A percentile compares a stretch with the other conserved stretches of the same genome.
These are phyloP conservation scores for Isatis lusitanica DNA, from an alignment of 441 rosid genomes.

Conservation along the genomic window DNA sequence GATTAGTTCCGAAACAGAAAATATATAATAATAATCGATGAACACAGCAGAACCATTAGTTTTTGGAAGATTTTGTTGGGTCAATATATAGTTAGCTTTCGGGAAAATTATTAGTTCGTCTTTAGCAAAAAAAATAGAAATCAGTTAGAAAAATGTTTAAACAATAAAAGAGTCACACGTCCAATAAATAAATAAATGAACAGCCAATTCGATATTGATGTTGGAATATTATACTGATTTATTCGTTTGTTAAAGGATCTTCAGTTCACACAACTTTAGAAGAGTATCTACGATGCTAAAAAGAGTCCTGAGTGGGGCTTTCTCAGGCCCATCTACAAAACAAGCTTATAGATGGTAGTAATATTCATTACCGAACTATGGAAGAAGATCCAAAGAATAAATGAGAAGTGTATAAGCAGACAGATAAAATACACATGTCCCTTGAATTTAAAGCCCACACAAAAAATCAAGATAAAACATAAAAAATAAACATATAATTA, in stretches of 20 bases:
- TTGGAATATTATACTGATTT: neutral
- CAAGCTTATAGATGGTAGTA: neutral
- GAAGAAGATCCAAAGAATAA: too few relatives aligned
- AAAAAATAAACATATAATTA: too few relatives aligned
- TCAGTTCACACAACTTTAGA: constrained; percentile 3
- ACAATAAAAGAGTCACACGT: neutral
- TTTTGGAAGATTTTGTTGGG: neutral
- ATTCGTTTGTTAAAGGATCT: neutral
- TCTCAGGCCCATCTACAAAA: neutral
- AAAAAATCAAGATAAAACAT: too few relatives aligned
- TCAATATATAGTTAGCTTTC: neutral
- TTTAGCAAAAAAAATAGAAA: too few relatives aligned
- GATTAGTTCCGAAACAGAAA: neutral
- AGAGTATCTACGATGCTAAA: neutral
- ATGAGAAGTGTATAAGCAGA: too few relatives aligned
- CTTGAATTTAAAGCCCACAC: too few relatives aligned
- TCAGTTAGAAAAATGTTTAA: neutral
- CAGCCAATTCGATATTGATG: constrained; percentile 7
- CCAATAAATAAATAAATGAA: neutral
- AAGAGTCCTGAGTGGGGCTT: neutral
- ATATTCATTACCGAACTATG: too few relatives aligned
- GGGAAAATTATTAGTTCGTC: neutral
- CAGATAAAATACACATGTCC: too few relatives aligned
- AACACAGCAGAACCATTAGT: neutral
- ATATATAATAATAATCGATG: neutral